phyloP scores from a whole-genome alignment of 345 rosid genomes.

The Citrus trifoliata region DNA sequence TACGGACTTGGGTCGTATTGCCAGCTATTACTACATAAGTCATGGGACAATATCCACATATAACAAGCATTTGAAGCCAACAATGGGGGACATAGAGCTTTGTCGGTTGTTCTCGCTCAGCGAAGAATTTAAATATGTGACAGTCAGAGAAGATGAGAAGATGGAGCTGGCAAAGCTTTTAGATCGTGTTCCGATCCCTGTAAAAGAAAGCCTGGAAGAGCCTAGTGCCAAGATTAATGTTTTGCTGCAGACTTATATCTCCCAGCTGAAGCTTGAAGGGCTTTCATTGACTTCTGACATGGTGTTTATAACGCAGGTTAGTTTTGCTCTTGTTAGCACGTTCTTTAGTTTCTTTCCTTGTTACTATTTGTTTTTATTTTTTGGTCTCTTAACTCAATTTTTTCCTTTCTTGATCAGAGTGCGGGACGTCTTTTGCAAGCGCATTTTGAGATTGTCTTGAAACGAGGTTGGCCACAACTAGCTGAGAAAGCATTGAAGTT shows the following conservation, averaged over 20 bases:
- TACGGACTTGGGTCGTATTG: slow-evolving; percentile 99
- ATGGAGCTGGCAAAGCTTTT: slow-evolving; percentile 95
- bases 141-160: slow-evolving; percentile 98
- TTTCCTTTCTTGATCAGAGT: slow-evolving; percentile 40
- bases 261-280: slow-evolving; percentile 96
- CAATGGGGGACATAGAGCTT: slow-evolving; percentile 95
- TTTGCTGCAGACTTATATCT: slow-evolving; percentile 89
- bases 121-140: slow-evolving; percentile 92
- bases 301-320: slow-evolving; percentile 91
- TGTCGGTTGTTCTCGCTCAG: slow-evolving; percentile 82
- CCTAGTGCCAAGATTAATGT: slow-evolving; percentile 96
- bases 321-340: slow-evolving; percentile 11
- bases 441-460: slow-evolving; percentile 87
- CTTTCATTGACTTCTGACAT: slow-evolving; percentile 90
- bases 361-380: background rate
- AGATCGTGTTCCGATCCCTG: slow-evolving; percentile 91
- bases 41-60: slow-evolving; percentile 93
- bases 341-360: background rate
- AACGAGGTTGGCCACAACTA: slow-evolving; percentile 93
- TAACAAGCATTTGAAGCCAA: slow-evolving; percentile 93
- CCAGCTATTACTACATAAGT: slow-evolving; percentile 87
- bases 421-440: slow-evolving; percentile 95
- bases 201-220: slow-evolving; percentile 94
- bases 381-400: slow-evolving; percentile 4
- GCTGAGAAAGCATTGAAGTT: slow-evolving; percentile 89